Conservation (phyloP, 1,139 yeast species). For the Nadsonia commutata region DNA sequence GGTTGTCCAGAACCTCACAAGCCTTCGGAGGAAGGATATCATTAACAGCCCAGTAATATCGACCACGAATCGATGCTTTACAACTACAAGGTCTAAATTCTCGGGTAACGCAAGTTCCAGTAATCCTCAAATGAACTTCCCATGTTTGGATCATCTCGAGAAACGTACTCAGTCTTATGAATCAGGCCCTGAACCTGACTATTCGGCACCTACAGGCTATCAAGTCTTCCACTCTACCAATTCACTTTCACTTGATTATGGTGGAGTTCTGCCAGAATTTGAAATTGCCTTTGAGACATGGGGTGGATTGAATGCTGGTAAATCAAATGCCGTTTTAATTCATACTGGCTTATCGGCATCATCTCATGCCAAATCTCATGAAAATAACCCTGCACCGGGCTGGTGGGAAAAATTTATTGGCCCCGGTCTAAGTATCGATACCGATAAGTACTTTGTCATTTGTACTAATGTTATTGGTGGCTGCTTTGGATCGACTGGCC, state of each 20-base stretch:
- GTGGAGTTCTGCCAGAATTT: slow-evolving; percentile 61
- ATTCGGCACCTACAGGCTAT: slow-evolving; percentile 57
- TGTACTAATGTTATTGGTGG: slow-evolving; percentile 92
- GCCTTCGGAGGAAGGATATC: too few species aligned
- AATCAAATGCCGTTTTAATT: slow-evolving; percentile 57
- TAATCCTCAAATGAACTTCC: slow-evolving; percentile 62
- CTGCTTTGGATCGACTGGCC: slow-evolving; percentile 92
- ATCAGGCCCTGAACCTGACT: slow-evolving; percentile 77
- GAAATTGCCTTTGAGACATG: slow-evolving; percentile 84
- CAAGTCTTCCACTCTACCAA: slow-evolving; percentile 37
- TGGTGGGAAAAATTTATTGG: slow-evolving; percentile 98
- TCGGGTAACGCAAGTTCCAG: slow-evolving; percentile 18
- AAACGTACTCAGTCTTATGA: slow-evolving; percentile 37
- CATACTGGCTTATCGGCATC: slow-evolving; percentile 92
- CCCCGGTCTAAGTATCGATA: slow-evolving; percentile 64
- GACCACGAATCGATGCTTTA: neutral
- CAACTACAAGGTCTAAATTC: neutral
- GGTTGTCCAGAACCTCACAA: too few species aligned
- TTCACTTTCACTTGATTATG: slow-evolving; percentile 65
- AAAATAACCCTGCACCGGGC: slow-evolving; percentile 55
- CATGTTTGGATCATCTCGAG: slow-evolving; percentile 72
- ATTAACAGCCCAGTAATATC: too few species aligned
- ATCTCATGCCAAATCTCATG: slow-evolving; percentile 84
- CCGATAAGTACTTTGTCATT: slow-evolving; percentile 63
- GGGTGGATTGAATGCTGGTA: slow-evolving; percentile 54